Evolutionary conservation across 352 stramenopile species (phyloP), one percentile per base, ranked within the genome.

Genomic region (Peronosclerospora sorghi): DNA sequence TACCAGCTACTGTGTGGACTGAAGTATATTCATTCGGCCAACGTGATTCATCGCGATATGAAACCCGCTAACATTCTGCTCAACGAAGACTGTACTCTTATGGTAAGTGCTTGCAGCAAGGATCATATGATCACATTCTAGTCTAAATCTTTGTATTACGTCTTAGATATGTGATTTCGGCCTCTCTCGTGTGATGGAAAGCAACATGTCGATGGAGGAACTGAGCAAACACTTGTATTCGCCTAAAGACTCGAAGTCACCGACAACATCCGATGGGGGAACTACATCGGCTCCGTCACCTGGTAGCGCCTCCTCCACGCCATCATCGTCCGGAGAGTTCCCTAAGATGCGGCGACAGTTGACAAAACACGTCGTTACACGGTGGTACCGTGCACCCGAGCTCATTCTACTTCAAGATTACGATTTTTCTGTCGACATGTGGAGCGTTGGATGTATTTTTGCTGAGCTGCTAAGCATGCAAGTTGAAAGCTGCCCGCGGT

Each of bases 341-440:
- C 70, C 72, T 0, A 86, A 87, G 57, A 75, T 90, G 43, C 61
- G 62, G 32, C 74, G 95, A 14, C 93, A 98, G 57, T 58, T 98
- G 23, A 98, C 95, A 13, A 97, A 97, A 54, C 95, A 98, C 73
- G 95, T 98, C 28, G 95, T 98, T 1, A 98, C 95, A 45, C 69
- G 95, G n/a, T 98, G 94, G 92, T 98, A 98, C 65, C 73, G 95
- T 27, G 85, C 84, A 0, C 95, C 95, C 2, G 95, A 98, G 60
- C 74, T 98, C 2, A 98, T 98, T 59, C 59, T 98, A 27, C 88
- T 98, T 32, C 62, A 72, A 48, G 73, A 95, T 35, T 99, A 99
- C 66, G 90, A 76, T 41, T 91, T 93, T 35, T 86, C 93, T 8
- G 98, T 99, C 49, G 96, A 99, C 63, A 98, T 98, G 76, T 99